phyloP scores from a whole-genome alignment of 148 eudicot genomes.

The Camellia japonica region DNA sequence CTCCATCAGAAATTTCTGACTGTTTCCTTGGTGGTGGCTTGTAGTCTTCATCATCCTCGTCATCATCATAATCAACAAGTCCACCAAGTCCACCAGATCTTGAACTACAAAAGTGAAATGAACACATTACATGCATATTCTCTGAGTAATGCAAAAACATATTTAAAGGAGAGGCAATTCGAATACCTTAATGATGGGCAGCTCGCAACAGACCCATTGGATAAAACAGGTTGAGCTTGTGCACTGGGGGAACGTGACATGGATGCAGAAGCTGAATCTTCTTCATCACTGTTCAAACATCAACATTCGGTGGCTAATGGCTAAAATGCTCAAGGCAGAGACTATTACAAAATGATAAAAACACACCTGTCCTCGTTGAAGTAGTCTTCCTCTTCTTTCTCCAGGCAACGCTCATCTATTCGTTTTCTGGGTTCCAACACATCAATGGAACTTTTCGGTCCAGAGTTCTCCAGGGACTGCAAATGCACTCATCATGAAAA shows the following conservation, averaged over 20 bases:
- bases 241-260: slow-evolving; percentile 31
- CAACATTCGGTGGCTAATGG: slow-evolving; percentile 11
- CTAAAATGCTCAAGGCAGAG: background rate
- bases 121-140: background rate
- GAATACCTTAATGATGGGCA: slow-evolving; percentile 55
- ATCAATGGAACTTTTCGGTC: slow-evolving; percentile 34
- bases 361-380: slow-evolving; percentile 88
- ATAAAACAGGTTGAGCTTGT: slow-evolving; percentile 39
- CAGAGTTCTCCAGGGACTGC: slow-evolving; percentile 73
- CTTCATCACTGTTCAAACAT: slow-evolving; percentile 72
- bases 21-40: slow-evolving; percentile 81
- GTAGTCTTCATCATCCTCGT: slow-evolving; percentile 93
- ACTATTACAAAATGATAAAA: background rate
- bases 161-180: background rate
- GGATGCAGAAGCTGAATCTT: slow-evolving; percentile 82
- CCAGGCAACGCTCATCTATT: slow-evolving; percentile 81
- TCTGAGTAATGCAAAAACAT: background rate
- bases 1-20: slow-evolving; percentile 55
- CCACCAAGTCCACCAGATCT: slow-evolving; percentile 46
- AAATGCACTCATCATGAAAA: slow-evolving; percentile 26
- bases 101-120: slow-evolving; percentile 31
- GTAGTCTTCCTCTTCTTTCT: slow-evolving; percentile 97
- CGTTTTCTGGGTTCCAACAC: slow-evolving; percentile 67
- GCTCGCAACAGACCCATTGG: slow-evolving; percentile 60
- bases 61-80: slow-evolving; percentile 92